Percentiles rank a stretch among this genome's conserved stretches.
phyloP scores from a whole-genome alignment of 2,329 filamentous ascomycete genomes.

The Ophiostoma quercus region DNA sequence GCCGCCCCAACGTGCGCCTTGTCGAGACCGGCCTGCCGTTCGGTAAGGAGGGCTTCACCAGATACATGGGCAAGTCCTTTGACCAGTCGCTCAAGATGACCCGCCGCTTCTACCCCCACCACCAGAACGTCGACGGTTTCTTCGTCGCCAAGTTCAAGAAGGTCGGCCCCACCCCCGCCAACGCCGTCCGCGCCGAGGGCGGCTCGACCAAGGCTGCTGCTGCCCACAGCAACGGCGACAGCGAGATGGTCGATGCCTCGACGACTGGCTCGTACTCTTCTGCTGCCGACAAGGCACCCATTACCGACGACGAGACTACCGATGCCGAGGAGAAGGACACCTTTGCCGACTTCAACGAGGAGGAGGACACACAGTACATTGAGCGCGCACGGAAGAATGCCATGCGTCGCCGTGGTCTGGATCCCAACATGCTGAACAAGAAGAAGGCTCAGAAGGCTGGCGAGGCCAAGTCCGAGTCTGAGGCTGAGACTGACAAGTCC shows the following conservation, averaged over 20 bases:
- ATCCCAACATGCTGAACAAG: constrained; percentile 56
- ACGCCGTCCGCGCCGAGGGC: constrained; percentile 39
- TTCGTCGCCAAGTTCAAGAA: constrained; percentile 98
- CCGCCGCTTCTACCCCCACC: constrained; percentile 84
- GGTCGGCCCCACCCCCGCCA: constrained; percentile 66
- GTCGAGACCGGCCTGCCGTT: constrained; percentile 88
- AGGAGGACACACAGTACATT: constrained; percentile 66
- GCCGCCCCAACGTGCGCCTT: constrained; percentile 87
- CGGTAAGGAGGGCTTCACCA: constrained; percentile 86
- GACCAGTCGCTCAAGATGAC: constrained; percentile 78
- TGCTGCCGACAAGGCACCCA: constrained; percentile 62
- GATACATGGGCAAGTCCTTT: constrained; percentile 87
- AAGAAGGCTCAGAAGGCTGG: constrained; percentile 24
- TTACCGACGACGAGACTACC: constrained; percentile 45
- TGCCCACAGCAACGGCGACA: constrained; percentile 26
- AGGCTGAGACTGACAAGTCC: constrained; percentile 18
- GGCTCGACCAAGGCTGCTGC: constrained; percentile 25
- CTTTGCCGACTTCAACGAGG: constrained; percentile 71
- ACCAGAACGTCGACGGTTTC: constrained; percentile 75
- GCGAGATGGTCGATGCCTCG: constrained; percentile 38
- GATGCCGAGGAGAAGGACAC: constrained; percentile 33
- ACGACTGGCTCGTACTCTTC: constrained; percentile 30
- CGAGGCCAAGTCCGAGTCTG: constrained; percentile 18
- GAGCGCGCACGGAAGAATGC: constrained; percentile 67
- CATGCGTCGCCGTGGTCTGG: constrained; percentile 67